Conservation (phyloP, 2,329 filamentous ascomycete genomes). For the Botrytis medusae region DNA sequence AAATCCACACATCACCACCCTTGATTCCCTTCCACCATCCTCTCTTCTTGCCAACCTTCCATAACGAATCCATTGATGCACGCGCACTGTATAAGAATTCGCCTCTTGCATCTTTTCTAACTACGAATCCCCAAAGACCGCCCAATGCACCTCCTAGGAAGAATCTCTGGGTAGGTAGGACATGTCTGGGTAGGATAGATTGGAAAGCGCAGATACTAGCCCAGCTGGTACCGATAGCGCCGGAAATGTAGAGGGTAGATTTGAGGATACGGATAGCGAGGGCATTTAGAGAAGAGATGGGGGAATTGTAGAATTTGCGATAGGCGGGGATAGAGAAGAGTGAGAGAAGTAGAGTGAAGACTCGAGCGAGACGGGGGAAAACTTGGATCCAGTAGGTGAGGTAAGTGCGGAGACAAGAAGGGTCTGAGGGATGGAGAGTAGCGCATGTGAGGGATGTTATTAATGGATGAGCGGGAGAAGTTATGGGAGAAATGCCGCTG, state of each 20-base stretch:
- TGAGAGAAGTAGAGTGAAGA: slow-evolving; percentile 74
- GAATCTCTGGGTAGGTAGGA: slow-evolving; percentile 81
- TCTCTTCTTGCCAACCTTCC: slow-evolving; percentile 92
- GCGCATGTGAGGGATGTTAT: slow-evolving; percentile 86
- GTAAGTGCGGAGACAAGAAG: slow-evolving; percentile 84
- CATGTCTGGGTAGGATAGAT: slow-evolving; percentile 67
- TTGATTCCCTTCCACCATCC: slow-evolving; percentile 82
- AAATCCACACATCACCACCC: slow-evolving; percentile 81
- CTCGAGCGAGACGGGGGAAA: slow-evolving; percentile 74
- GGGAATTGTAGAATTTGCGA: slow-evolving; percentile 66
- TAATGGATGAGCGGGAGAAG: slow-evolving; percentile 80
- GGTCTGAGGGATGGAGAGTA: slow-evolving; percentile 81
- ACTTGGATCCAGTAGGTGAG: slow-evolving; percentile 83
- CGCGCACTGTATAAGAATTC: slow-evolving; percentile 79
- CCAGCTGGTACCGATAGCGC: slow-evolving; percentile 85
- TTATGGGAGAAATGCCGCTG: slow-evolving; percentile 71
- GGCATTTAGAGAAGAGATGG: slow-evolving; percentile 63
- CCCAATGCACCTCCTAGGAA: slow-evolving; percentile 85
- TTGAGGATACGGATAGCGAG: slow-evolving; percentile 70
- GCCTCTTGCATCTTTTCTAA: slow-evolving; percentile 60
- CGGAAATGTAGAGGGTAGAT: slow-evolving; percentile 75
- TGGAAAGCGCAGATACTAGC: slow-evolving; percentile 89
- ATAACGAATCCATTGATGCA: slow-evolving; percentile 76
- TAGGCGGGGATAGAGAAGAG: slow-evolving; percentile 65
- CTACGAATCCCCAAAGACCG: slow-evolving; percentile 81